Evolutionary conservation across 331 rosid species (phyloP).

Genomic region (Quercus phellos): DNA sequence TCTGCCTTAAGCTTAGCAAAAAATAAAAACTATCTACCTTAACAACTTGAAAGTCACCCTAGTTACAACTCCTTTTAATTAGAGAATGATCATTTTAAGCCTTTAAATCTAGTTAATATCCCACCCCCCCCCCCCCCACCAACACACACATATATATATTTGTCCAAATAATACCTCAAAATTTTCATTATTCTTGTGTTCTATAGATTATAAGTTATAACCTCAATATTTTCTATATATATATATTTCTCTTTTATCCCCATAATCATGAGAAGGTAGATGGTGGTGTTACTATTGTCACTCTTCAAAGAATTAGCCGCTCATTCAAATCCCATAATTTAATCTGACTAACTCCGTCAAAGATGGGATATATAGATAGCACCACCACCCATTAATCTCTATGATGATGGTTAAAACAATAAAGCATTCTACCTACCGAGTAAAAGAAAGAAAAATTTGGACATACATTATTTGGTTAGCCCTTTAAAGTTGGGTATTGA

Average conservation of each 20-base stretch:
- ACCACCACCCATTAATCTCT: neutral
- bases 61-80: no score
- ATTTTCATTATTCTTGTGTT: no score
- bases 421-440: conserved; percentile 11
- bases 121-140: no score
- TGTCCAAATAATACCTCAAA: no score
- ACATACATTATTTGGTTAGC: neutral
- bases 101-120: no score
- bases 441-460: conserved; percentile 2
- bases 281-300: neutral
- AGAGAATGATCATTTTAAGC: no score
- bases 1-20: no score
- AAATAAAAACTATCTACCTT: no score
- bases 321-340: conserved; percentile 24
- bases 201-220: no score
- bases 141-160: no score
- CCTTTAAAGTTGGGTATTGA: conserved; percentile 11
- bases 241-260: neutral
- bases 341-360: conserved; percentile 22
- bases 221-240: neutral
- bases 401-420: conserved; percentile 29
- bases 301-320: neutral
- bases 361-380: conserved; percentile 8
- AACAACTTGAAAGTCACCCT: no score
- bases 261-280: conserved; percentile 7